phyloP scores from a whole-genome alignment of 805 yeast genomes.

The Dipodascus albidus region DNA sequence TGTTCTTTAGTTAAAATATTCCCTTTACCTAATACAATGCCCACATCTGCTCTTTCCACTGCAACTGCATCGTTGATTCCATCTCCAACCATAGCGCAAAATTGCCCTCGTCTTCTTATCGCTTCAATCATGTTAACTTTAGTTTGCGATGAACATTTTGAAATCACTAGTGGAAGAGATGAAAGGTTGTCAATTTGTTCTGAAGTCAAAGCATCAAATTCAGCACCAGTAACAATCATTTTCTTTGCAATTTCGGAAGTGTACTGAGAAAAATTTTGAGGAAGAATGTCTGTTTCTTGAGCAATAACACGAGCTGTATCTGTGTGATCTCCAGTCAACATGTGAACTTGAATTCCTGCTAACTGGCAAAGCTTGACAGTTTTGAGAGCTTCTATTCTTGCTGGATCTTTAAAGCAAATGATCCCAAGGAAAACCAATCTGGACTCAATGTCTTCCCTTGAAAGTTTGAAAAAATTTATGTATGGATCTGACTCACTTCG shows the following conservation, averaged over 20 bases:
- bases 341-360: slow-evolving; percentile 70
- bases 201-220: slow-evolving; percentile 54
- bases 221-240: slow-evolving; percentile 67
- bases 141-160: slow-evolving; percentile 73
- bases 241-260: slow-evolving; percentile 39
- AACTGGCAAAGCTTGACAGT: slow-evolving; percentile 36
- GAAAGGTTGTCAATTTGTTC: slow-evolving; percentile 50
- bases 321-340: slow-evolving; percentile 76
- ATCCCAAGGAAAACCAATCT: slow-evolving; percentile 50
- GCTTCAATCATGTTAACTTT: slow-evolving; percentile 77
- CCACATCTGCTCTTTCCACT: slow-evolving; percentile 65
- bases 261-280: slow-evolving; percentile 45
- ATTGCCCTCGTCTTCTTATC: slow-evolving; percentile 45
- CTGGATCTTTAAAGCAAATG: slow-evolving; percentile 74
- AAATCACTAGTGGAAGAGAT: slow-evolving; percentile 63
- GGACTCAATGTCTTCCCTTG: slow-evolving; percentile 38
- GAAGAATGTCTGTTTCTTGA: slow-evolving; percentile 70
- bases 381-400: slow-evolving; percentile 54
- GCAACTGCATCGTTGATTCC: slow-evolving; percentile 78
- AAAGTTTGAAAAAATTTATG: neutral
- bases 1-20: slow-evolving; percentile 82
- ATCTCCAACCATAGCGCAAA: slow-evolving; percentile 76
- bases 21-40: slow-evolving; percentile 78
- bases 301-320: slow-evolving; percentile 77
- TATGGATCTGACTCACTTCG: slow-evolving; percentile 16